A percentile compares a stretch with the other conserved stretches of the same genome.
Conservation (phyloP, 495 filamentous ascomycete species). For the Xylaria grammica region DNA sequence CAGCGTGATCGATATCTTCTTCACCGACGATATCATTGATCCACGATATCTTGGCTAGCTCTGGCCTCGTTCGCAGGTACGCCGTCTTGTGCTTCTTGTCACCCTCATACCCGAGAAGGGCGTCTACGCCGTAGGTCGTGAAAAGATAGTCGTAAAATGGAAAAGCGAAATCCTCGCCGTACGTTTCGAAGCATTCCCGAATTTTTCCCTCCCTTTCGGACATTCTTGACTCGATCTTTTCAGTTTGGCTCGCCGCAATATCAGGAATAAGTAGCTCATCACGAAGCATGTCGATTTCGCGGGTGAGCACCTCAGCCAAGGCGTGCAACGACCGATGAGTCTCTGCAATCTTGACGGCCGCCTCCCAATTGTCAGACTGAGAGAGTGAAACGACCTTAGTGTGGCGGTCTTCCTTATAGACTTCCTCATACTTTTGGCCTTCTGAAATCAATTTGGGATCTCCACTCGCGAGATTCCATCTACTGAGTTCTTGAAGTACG, state of each 20-base stretch:
- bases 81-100: slow-evolving; percentile 72
- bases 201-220: slow-evolving; percentile 45
- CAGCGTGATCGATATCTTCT: slow-evolving; percentile 72
- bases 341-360: slow-evolving; percentile 75
- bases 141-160: slow-evolving; percentile 81
- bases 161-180: slow-evolving; percentile 77
- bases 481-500: slow-evolving; percentile 46
- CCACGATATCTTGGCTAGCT: slow-evolving; percentile 83
- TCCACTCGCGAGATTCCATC: slow-evolving; percentile 46
- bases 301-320: slow-evolving; percentile 64
- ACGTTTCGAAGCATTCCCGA: slow-evolving; percentile 70
- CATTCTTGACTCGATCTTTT: slow-evolving; percentile 35
- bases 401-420: slow-evolving; percentile 46
- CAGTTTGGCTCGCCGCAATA: slow-evolving; percentile 28
- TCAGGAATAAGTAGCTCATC: slow-evolving; percentile 28
- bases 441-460: slow-evolving; percentile 38
- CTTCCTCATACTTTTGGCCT: slow-evolving; percentile 42
- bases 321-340: slow-evolving; percentile 72
- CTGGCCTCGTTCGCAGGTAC: slow-evolving; percentile 71
- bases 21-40: slow-evolving; percentile 85
- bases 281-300: slow-evolving; percentile 43
- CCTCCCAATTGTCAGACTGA: slow-evolving; percentile 68
- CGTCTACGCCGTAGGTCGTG: slow-evolving; percentile 63
- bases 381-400: slow-evolving; percentile 58
- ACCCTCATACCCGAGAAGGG: slow-evolving; percentile 68